A percentile compares a stretch with the other conserved stretches of the same genome.
Evolutionary conservation across 768 basidiomycete species (phyloP).

Genomic region (Tylopilus sp.): DNA sequence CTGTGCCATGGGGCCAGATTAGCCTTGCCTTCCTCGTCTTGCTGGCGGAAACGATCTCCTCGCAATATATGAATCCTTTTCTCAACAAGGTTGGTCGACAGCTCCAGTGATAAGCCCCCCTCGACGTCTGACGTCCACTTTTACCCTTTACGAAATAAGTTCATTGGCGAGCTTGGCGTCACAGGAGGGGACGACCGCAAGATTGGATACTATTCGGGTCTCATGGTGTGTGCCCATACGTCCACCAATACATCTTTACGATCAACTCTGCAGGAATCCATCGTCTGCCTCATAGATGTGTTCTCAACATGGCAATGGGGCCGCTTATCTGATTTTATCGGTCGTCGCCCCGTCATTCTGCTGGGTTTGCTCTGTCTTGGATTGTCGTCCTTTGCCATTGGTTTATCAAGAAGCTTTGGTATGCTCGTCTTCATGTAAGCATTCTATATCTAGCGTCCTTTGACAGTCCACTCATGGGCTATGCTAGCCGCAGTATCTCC

Average conservation of each 20-base stretch:
- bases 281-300: constrained; percentile 59
- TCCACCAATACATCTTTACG: background rate
- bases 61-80: too few relatives aligned
- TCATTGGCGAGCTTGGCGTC: too few relatives aligned
- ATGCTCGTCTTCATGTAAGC: constrained; percentile 50
- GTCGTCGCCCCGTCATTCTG: constrained; percentile 60
- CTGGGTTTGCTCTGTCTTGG: constrained; percentile 50
- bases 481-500: constrained; percentile 31
- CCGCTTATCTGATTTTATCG: constrained; percentile 54
- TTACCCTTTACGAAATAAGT: too few relatives aligned
- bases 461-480: constrained; percentile 3
- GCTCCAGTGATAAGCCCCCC: too few relatives aligned
- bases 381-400: constrained; percentile 56
- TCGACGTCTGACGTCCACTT: too few relatives aligned
- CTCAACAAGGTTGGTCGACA: too few relatives aligned
- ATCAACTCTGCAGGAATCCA: constrained; percentile 46
- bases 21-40: too few relatives aligned
- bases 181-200: constrained; percentile 41
- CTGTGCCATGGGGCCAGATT: too few relatives aligned
- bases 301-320: constrained; percentile 62
- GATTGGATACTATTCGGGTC: constrained; percentile 59
- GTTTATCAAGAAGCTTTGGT: constrained; percentile 55
- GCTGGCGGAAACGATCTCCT: too few relatives aligned
- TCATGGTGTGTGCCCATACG: too few relatives aligned
- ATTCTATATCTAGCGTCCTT: background rate